Conservation (phyloP, 2,329 filamentous ascomycete genomes). For the Nemania bipapillata region DNA sequence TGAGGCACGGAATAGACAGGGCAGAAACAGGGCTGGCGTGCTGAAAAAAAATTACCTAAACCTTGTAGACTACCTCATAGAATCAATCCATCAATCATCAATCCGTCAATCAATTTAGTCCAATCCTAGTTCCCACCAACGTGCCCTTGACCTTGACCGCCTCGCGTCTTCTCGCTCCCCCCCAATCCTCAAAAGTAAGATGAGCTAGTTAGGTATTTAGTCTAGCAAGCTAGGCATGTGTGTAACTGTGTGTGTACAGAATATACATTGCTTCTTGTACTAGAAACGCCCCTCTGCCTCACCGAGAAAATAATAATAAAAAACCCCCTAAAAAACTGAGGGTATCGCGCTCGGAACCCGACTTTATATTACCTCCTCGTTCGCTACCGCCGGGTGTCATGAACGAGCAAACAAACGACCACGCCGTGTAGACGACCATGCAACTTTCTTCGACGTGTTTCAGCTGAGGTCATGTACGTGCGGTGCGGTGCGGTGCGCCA, state of each 20-base stretch:
- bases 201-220: background rate
- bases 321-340: background rate
- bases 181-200: background rate
- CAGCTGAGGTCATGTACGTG: background rate
- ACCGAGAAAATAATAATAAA: conserved; percentile 2
- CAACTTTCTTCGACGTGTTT: background rate
- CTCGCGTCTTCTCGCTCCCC: background rate
- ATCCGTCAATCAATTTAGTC: background rate
- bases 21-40: conserved; percentile 28
- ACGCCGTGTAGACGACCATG: background rate
- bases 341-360: conserved; percentile 15
- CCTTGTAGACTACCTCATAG: background rate
- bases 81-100: background rate
- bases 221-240: background rate
- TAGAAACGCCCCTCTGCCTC: conserved; percentile 2
- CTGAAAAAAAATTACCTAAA: conserved; percentile 7
- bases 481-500: background rate
- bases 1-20: conserved; percentile 15
- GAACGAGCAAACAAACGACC: background rate
- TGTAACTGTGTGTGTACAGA: no score
- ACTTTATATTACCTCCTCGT: background rate
- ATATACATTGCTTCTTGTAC: no score
- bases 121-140: background rate
- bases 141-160: background rate
- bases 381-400: background rate